Evolutionary conservation across 352 stramenopile genomes (phyloP), one percentile per base, ranked within the genome.

Genomic region (Globisporangium megalacanthum): DNA sequence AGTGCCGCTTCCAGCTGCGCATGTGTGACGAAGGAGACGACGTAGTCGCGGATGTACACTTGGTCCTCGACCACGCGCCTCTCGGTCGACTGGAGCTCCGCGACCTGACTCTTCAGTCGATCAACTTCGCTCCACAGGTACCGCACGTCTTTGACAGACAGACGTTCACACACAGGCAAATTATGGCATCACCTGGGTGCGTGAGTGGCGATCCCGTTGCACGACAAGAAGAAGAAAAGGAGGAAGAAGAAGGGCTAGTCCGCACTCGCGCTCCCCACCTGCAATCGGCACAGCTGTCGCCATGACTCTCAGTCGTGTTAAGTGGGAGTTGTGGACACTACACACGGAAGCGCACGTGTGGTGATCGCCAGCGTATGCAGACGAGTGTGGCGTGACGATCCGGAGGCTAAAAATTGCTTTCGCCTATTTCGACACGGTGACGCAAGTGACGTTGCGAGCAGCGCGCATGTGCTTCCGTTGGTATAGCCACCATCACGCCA

Each of bases 51-150:
- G 22, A 81, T 74, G 17, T 64, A 58, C 10, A 59, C 36, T 45
- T 73, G 62, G 50, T 80, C 69, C 22, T 77, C 66, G 4, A 64
- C 54, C 6, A 66, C 46, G 1, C 61, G 35, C 11, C 61, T 66
- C 48, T 65, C 65, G 9, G 61, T 49, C 36, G 59, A 41, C 48
- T 77, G 70, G 19, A 89, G 62, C 13, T 79, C 57, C 2, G 75
- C 64, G 8, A 87, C 66, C 5, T 81, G 72, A 0, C 55, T 51
- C 58, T 86, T 89, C 49, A 89, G 66, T 17, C 76, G 68, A 51
- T 81, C 70, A 29, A 89, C 76, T 55, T 89, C 76, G 8, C 53
- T 66, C 76, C 75, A 84, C 22, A 89, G 53, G 49, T 85, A 71
- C 22, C 71, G 68, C 51, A 58, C 72, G 33, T 87, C 79, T 70